Evolutionary conservation across 495 filamentous ascomycete species (phyloP).

Genomic region (Barbatosphaeria neglecta): DNA sequence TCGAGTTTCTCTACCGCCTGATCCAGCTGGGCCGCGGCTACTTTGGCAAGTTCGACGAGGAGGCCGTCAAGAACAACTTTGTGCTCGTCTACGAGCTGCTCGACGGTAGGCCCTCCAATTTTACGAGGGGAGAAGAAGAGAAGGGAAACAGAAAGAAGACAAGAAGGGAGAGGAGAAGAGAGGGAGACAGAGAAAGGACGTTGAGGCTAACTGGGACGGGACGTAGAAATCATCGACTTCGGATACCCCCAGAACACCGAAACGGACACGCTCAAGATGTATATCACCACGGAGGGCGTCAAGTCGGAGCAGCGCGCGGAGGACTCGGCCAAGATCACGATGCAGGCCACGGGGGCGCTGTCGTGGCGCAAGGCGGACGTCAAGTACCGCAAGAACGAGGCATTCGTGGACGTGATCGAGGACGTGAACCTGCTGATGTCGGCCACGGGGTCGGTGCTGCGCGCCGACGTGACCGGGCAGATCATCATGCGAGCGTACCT

Average conservation of each 20-base stretch:
- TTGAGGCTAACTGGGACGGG: too few relatives aligned
- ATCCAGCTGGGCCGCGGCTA: slow-evolving; percentile 86
- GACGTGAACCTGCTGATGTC: slow-evolving; percentile 99
- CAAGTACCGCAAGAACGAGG: slow-evolving; percentile 99
- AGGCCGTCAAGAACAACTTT: slow-evolving; percentile 99
- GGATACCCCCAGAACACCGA: slow-evolving; percentile 99
- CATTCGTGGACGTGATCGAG: slow-evolving; percentile 98
- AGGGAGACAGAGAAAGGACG: too few relatives aligned
- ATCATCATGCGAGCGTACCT: slow-evolving; percentile 99
- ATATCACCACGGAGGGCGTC: slow-evolving; percentile 98
- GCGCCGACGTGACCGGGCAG: slow-evolving; percentile 94
- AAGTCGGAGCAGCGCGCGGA: slow-evolving; percentile 87
- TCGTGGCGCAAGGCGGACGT: slow-evolving; percentile 96
- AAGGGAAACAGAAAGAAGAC: too few relatives aligned
- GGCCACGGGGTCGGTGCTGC: slow-evolving; percentile 84
- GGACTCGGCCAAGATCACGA: slow-evolving; percentile 93
- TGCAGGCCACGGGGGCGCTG: slow-evolving; percentile 95
- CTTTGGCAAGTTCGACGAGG: slow-evolving; percentile 98
- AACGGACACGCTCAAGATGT: slow-evolving; percentile 98
- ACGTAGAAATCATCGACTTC: slow-evolving; percentile 90
- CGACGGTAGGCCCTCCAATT: slow-evolving; percentile 51
- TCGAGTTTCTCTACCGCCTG: slow-evolving; percentile 93
- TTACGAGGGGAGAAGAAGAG: too few relatives aligned
- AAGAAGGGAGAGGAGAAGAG: too few relatives aligned
- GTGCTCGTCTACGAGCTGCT: slow-evolving; percentile 96